These are phyloP conservation scores for Parietaria judaica DNA, from an alignment of 306 rosid genomes.

Conservation along the genomic window DNA sequence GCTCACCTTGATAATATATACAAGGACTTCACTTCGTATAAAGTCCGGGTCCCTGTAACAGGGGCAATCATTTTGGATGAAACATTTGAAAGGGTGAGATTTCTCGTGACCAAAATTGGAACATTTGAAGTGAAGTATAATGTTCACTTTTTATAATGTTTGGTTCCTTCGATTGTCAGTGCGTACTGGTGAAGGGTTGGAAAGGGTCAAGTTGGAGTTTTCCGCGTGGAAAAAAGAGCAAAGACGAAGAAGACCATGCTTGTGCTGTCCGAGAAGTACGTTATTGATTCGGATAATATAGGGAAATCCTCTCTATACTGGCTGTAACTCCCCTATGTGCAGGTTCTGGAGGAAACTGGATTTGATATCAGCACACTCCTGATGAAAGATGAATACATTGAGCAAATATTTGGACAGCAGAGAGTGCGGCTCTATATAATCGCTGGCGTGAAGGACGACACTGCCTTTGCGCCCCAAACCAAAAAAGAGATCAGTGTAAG, in stretches of 20 bases:
- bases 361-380: conserved; percentile 71
- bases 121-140: not conserved
- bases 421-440: conserved; percentile 90
- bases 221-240: conserved; percentile 96
- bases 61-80: conserved; percentile 97
- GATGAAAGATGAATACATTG: conserved; percentile 66
- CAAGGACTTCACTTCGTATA: conserved; percentile 95
- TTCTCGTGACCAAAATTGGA: conserved; percentile 1
- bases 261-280: conserved; percentile 96
- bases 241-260: conserved; percentile 96
- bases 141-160: conserved; percentile 4
- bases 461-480: conserved; percentile 87
- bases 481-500: conserved; percentile 99
- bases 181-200: conserved; percentile 98
- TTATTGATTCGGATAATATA: not conserved
- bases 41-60: conserved; percentile 95
- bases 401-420: conserved; percentile 78
- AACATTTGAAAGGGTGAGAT: conserved; percentile 84
- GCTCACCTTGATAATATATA: conserved; percentile 90
- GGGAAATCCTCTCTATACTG: not conserved
- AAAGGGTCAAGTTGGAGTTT: conserved; percentile 99
- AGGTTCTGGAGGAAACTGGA: conserved; percentile 98
- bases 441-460: conserved; percentile 86
- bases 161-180: conserved; percentile 40
- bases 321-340: conserved; percentile 19